Conservation (phyloP, 305 asterid genomes). For the Galium porrigens region DNA sequence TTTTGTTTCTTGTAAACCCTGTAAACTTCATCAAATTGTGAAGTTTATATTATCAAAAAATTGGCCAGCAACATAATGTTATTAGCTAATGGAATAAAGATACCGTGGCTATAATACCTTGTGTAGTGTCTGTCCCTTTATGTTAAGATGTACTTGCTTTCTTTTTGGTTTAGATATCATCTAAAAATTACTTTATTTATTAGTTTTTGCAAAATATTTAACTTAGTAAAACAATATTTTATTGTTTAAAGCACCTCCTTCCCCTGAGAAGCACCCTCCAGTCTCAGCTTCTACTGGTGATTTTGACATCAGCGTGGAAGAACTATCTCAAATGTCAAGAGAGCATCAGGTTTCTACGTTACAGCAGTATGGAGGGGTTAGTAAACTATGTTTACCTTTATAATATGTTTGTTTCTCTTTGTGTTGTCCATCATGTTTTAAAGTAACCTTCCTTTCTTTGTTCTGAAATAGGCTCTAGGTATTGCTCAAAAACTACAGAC, state of each 20-base stretch:
- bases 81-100: not conserved
- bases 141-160: not conserved
- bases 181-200: not conserved
- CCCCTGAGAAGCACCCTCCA: constrained; percentile 27
- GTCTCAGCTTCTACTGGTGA: constrained; percentile 37
- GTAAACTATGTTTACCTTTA: constrained; percentile 19
- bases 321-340: constrained; percentile 51
- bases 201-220: not conserved
- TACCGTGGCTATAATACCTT: not conserved
- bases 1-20: not conserved
- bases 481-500: constrained; percentile 51
- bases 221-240: not conserved
- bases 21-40: not conserved
- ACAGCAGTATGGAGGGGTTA: constrained; percentile 75
- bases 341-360: constrained; percentile 43
- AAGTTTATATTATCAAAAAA: not conserved
- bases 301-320: constrained; percentile 61
- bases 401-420: not conserved
- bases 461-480: constrained; percentile 36
- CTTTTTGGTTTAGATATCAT: not conserved
- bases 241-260: constrained; percentile 30
- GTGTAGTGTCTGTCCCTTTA: not conserved
- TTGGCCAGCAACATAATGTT: not conserved
- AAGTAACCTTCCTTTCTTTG: constrained; percentile 9
- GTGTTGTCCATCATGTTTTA: not conserved